Percentiles rank a stretch among this genome's conserved stretches.
Conservation (phyloP, 352 stramenopile species). For the Phytophthora boehmeriae region DNA sequence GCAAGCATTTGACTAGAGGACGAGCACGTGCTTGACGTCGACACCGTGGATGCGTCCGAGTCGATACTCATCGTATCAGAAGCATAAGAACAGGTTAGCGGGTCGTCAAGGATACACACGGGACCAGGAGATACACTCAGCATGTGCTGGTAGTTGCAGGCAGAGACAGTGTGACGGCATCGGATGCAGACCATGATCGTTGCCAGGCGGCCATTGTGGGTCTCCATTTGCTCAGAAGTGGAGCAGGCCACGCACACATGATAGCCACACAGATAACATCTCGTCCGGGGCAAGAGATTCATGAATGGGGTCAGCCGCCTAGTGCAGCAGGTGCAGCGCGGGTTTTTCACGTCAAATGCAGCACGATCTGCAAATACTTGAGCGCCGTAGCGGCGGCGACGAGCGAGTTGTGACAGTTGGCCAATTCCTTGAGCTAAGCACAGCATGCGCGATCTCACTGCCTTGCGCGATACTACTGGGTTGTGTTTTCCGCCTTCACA, state of each 20-base stretch:
- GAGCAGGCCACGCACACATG: slow-evolving; percentile 32
- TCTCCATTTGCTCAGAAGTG: slow-evolving; percentile 35
- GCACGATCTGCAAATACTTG: slow-evolving; percentile 40
- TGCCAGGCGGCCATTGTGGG: slow-evolving; percentile 29
- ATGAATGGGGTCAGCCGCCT: slow-evolving; percentile 15
- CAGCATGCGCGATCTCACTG: slow-evolving; percentile 18
- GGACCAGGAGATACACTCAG: slow-evolving; percentile 14
- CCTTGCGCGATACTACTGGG: slow-evolving; percentile 4
- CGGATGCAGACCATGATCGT: slow-evolving; percentile 32
- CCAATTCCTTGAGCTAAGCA: slow-evolving; percentile 24
- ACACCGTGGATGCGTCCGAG: neutral
- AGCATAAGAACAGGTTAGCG: neutral
- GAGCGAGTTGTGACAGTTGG: slow-evolving; percentile 30
- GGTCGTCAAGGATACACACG: slow-evolving; percentile 17
- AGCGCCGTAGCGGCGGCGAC: slow-evolving; percentile 32
- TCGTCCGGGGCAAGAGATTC: slow-evolving; percentile 16
- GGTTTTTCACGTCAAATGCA: slow-evolving; percentile 30
- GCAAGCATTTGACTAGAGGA: slow-evolving; percentile 25
- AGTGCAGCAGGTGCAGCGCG: slow-evolving; percentile 42
- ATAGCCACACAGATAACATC: slow-evolving; percentile 40
- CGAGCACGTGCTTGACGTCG: neutral
- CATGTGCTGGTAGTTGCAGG: slow-evolving; percentile 36
- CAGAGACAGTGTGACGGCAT: slow-evolving; percentile 23
- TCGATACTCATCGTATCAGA: slow-evolving; percentile 6
- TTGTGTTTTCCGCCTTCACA: neutral